phyloP scores from a whole-genome alignment of 306 rosid genomes.

The Medicago truncatula region DNA sequence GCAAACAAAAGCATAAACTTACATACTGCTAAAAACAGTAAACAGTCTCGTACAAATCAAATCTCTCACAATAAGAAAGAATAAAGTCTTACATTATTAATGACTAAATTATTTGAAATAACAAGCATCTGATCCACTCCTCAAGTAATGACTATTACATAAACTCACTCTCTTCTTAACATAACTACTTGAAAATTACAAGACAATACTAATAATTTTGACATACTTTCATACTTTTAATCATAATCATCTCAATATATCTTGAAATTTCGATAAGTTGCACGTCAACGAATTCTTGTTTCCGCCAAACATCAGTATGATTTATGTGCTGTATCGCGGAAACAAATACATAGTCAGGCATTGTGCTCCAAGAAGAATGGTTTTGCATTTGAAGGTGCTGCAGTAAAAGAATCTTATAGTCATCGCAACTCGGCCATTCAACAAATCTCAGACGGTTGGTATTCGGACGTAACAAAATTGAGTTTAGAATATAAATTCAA shows the following conservation, averaged over 20 bases:
- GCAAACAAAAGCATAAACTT: not conserved
- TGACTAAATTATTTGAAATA: slow-evolving; percentile 29
- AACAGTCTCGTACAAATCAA: not conserved
- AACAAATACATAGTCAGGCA: not conserved
- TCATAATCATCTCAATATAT: not conserved
- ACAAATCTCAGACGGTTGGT: not conserved
- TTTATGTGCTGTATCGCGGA: not conserved
- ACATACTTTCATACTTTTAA: not conserved
- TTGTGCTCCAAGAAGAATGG: not conserved
- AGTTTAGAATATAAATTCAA: not conserved
- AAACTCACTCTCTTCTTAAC: not conserved
- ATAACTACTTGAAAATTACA: not conserved
- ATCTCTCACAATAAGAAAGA: not conserved
- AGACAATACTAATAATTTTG: not conserved
- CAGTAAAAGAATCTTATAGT: not conserved
- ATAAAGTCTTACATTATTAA: slow-evolving; percentile 31
- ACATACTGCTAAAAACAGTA: not conserved
- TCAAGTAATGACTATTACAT: not conserved
- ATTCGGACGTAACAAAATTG: not conserved
- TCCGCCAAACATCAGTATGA: not conserved
- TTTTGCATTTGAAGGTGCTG: not conserved
- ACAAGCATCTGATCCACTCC: slow-evolving; percentile 33
- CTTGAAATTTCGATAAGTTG: not conserved
- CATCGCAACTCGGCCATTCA: not conserved
- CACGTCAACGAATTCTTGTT: too few relatives aligned